phyloP scores from a whole-genome alignment of 192 early-diverging fungal species.

The Gamsiella multidivaricata region DNA sequence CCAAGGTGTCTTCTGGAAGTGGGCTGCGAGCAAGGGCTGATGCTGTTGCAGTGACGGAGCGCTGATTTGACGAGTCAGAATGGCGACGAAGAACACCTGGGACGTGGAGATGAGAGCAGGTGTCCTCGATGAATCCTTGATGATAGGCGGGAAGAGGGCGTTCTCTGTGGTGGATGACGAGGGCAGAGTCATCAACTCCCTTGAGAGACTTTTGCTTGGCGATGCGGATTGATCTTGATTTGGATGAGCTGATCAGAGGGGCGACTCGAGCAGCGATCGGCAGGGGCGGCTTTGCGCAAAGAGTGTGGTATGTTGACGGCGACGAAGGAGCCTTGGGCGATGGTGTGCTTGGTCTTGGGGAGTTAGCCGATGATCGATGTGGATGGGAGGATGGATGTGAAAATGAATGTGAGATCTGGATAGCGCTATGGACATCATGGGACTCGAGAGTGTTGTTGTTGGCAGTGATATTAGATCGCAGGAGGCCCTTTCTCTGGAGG shows the following conservation, averaged over 20 bases:
- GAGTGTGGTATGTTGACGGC: background rate
- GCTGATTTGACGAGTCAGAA: slow-evolving; percentile 20
- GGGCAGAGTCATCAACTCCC: background rate
- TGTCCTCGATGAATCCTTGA: slow-evolving; percentile 33
- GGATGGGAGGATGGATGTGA: background rate
- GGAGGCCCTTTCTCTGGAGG: slow-evolving; percentile 26
- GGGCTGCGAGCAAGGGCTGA: background rate
- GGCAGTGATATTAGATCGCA: slow-evolving; percentile 2
- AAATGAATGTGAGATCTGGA: background rate
- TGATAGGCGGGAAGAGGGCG: slow-evolving; percentile 33
- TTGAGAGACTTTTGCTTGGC: background rate
- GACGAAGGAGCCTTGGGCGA: background rate
- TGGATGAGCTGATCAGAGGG: slow-evolving; percentile 3
- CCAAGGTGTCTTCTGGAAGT: slow-evolving; percentile 17
- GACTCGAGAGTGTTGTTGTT: background rate
- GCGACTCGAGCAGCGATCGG: slow-evolving; percentile 22
- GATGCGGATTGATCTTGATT: background rate
- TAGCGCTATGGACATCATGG: background rate
- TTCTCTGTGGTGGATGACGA: slow-evolving; percentile 13
- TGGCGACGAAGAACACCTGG: slow-evolving; percentile 20
- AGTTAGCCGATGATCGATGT: background rate
- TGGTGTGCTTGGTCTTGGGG: background rate
- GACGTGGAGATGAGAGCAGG: slow-evolving; percentile 38
- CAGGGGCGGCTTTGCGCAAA: slow-evolving; percentile 24
- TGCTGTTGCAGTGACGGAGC: background rate